Conservation (phyloP, 73 alveolate genomes). For the Halteria grandinella region DNA sequence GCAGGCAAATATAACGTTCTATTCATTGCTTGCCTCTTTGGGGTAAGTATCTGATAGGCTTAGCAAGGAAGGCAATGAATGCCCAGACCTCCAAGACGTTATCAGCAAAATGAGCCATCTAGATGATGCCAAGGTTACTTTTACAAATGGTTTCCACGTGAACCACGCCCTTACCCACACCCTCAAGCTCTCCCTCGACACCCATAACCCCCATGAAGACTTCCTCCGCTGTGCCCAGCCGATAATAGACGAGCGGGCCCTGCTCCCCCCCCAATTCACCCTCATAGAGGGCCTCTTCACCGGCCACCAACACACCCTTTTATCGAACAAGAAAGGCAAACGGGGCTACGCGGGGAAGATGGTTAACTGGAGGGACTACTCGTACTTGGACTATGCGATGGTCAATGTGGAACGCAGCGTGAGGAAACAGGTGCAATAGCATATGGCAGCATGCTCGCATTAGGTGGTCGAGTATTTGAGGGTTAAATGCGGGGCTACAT, state of each 20-base stretch:
- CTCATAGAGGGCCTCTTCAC: constrained; percentile 16
- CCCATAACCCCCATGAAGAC: constrained; percentile 12
- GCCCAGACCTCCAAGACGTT: constrained; percentile 15
- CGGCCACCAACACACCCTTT: too few species aligned
- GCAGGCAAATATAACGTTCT: background rate
- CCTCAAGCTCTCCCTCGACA: constrained; percentile 3
- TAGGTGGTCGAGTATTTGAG: constrained; percentile 20
- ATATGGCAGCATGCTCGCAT: background rate
- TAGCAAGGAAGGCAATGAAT: constrained; percentile 1
- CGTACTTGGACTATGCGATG: constrained; percentile 29
- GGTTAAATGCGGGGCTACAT: constrained; percentile 11
- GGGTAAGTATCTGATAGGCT: background rate
- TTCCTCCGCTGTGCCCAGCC: constrained; percentile 41
- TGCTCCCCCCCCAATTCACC: constrained; percentile 39
- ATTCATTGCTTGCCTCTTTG: constrained; percentile 2
- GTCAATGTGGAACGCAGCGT: constrained; percentile 10
- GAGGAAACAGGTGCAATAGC: background rate
- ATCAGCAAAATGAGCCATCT: constrained; percentile 9
- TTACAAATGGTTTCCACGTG: constrained; percentile 49
- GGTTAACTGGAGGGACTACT: too few species aligned
- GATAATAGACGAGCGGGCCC: constrained; percentile 39
- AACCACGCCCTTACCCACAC: constrained; percentile 22
- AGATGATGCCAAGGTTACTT: constrained; percentile 40
- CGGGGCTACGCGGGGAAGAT: too few species aligned
- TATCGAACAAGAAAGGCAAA: too few species aligned